Evolutionary conservation across 768 basidiomycete species (phyloP).

Genomic region (Kwoniella newhampshirensis): DNA sequence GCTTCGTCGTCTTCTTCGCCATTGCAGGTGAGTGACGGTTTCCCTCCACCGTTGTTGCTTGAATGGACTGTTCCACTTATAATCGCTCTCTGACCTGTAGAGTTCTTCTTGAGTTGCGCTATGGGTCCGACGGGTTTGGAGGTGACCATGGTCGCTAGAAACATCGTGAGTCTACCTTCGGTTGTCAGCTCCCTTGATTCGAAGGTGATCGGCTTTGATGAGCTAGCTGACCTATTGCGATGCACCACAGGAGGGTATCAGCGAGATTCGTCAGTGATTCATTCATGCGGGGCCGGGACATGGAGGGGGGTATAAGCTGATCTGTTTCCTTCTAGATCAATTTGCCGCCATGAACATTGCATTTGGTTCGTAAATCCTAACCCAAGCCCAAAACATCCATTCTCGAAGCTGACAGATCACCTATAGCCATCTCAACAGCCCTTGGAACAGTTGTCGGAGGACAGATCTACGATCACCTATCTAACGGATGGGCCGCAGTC

Average conservation of each 20-base stretch:
- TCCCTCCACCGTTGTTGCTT: too few species aligned
- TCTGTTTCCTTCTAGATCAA: constrained; percentile 26
- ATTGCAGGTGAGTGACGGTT: constrained; percentile 26
- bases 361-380: constrained; percentile 18
- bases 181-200: too few species aligned
- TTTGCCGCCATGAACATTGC: constrained; percentile 44
- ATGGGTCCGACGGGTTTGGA: constrained; percentile 34
- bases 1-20: constrained; percentile 36
- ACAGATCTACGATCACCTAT: constrained; percentile 38
- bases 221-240: neutral
- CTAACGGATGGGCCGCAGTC: constrained; percentile 34
- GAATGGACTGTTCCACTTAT: neutral
- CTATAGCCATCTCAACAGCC: constrained; percentile 23
- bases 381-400: too few species aligned
- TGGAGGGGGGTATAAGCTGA: too few species aligned
- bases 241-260: constrained; percentile 24
- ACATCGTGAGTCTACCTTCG: constrained; percentile 22
- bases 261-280: constrained; percentile 32
- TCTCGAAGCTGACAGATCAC: neutral
- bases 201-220: too few species aligned
- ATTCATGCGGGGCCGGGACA: too few species aligned
- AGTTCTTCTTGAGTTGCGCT: constrained; percentile 23
- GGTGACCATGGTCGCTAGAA: constrained; percentile 27
- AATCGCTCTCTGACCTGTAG: constrained; percentile 4
- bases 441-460: constrained; percentile 36